A percentile compares a stretch with the other conserved stretches of the same genome.
These are phyloP conservation scores for Gnetum montanum DNA, from an alignment of 75 land plant genomes.

Conservation along the genomic window DNA sequence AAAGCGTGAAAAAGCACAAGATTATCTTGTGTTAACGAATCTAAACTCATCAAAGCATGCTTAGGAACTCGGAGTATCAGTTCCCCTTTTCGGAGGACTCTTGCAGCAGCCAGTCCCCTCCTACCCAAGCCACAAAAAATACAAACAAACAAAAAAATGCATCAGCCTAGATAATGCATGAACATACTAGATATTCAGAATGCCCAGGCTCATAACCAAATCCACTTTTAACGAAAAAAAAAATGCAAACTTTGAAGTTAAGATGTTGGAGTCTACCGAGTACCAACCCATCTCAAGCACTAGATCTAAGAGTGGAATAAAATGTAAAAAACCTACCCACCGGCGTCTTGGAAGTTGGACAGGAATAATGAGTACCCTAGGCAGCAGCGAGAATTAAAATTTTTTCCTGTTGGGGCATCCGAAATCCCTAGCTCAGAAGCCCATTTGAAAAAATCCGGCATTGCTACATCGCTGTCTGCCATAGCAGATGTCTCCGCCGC, in stretches of 20 bases:
- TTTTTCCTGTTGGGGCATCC: constrained; percentile 14
- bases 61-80: constrained; percentile 66
- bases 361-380: constrained; percentile 51
- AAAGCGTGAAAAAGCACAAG: constrained; percentile 13
- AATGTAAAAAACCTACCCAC: constrained; percentile 54
- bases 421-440: constrained; percentile 34
- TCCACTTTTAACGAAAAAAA: background rate
- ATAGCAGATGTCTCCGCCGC: background rate
- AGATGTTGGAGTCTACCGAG: no score
- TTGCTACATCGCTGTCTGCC: background rate
- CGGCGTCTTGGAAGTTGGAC: constrained; percentile 55
- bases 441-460: constrained; percentile 29
- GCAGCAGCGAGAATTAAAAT: constrained; percentile 10
- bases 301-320: no score
- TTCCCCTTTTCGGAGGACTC: constrained; percentile 58
- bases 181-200: background rate
- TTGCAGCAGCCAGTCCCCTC: constrained; percentile 73
- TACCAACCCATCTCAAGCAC: no score
- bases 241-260: no score
- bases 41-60: constrained; percentile 44
- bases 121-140: constrained; percentile 20
- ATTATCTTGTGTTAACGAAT: constrained; percentile 21
- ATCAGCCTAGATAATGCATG: background rate
- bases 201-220: background rate
- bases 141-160: background rate